Conservation (phyloP, 192 early-diverging fungal genomes). For the Coemansia sp. region DNA sequence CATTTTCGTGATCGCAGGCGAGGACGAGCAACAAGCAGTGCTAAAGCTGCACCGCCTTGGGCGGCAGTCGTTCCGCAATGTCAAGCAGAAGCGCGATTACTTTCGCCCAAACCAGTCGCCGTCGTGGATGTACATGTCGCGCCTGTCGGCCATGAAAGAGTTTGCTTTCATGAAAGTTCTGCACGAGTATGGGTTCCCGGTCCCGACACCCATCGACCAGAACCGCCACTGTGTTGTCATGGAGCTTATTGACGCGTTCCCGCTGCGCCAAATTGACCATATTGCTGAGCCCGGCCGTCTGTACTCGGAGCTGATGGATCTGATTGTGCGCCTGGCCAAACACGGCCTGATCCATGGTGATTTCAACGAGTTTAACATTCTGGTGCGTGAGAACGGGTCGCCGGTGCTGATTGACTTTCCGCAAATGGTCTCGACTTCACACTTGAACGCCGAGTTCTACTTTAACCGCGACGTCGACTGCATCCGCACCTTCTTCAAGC, state of each 20-base stretch:
- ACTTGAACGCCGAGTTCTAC: conserved; percentile 93
- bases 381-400: conserved; percentile 75
- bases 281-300: conserved; percentile 88
- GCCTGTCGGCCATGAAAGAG: conserved; percentile 97
- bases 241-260: conserved; percentile 91
- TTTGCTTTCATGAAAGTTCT: conserved; percentile 98
- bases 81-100: conserved; percentile 98
- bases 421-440: conserved; percentile 98
- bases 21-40: conserved; percentile 86
- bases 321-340: conserved; percentile 92
- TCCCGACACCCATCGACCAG: conserved; percentile 89
- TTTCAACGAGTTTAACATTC: conserved; percentile 99
- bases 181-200: conserved; percentile 94
- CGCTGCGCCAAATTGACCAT: conserved; percentile 86
- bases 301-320: conserved; percentile 91
- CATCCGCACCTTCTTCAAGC: conserved; percentile 90
- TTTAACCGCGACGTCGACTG: conserved; percentile 99
- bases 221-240: conserved; percentile 97
- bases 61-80: conserved; percentile 91
- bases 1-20: conserved; percentile 95
- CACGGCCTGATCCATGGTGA: conserved; percentile 98
- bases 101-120: conserved; percentile 89
- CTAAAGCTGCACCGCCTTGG: conserved; percentile 97
- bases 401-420: conserved; percentile 99
- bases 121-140: conserved; percentile 99